Evolutionary conservation across 2,329 filamentous ascomycete genomes (phyloP), one percentile per base, ranked within the genome.

Genomic region (Penicillium sp.): DNA sequence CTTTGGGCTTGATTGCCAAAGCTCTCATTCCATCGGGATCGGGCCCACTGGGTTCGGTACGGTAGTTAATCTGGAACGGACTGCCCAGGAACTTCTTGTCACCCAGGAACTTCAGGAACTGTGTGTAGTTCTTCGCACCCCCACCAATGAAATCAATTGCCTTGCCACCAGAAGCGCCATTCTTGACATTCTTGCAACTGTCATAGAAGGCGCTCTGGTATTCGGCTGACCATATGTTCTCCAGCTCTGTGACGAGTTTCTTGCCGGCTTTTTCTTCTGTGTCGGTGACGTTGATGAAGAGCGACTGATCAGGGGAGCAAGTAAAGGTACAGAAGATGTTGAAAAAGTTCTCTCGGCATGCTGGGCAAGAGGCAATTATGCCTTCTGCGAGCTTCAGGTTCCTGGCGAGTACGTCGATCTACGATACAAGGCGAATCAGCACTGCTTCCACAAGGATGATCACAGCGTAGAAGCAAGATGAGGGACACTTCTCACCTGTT

Each of bases 121-220:
- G 80, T 0, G 82, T 81, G 67, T 91, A 94, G 65, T 96, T 87
- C 69, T 90, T 91, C 10, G 93, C 93, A 13, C 91, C 90, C 13
- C 93, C 93, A 26, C 93, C 94, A 51, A 98, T 97, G 59, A 98
- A 84, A 59, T 91, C 86, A 80, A 98, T 98, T 13, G 91, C 93
- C 61, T 86, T 89, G 50, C 87, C 86, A 64, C 95, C 95, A 34
- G 91, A 90, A 6, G 90, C 86, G 28, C 93, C 93, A 62, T 97
- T 96, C 66, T 98, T 98, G 70, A 98, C 91, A 67, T 98, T 89
- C 71, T 97, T 97, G 75, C 93, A 98, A 71, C 93, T 98, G 69
- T 95, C 80, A 67, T 90, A 98, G 73, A 98, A 94, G 1, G 87
- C 89, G 7, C 80, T 77, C 35, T 89, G 90, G 66, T 94, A 97